Base-by-base conservation (phyloP, 2,329 filamentous ascomycete species). In the Alternaria dauci region DNA sequence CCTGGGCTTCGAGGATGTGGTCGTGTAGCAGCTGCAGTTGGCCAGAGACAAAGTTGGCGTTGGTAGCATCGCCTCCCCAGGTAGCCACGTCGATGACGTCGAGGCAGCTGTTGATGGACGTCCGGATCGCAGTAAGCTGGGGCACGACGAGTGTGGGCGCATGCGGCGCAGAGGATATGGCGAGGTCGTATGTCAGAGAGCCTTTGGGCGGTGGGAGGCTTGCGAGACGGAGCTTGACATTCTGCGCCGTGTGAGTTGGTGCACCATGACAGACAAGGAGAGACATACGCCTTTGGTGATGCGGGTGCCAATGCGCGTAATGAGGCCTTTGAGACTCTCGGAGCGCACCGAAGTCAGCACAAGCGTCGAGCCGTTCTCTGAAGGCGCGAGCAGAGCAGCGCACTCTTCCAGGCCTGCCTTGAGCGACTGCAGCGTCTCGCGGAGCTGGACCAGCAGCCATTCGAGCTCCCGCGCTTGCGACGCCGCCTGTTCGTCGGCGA, bases 301-400 rank as follows among this genome's bases (percentile, higher is more conserved):
- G 52, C 91, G 88, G n/a, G 92, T 92, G 39, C 95, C 95, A 36
- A 96, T 88, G 55, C 95, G 88, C 1, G 94, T 98, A 61, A 98
- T 88, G 71, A 93, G 92, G 18, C 95, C 95, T 79, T 99, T 99
- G 64, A 98, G 89, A 68, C 87, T 88, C 81, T 99, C 95, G 56
- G 92, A 94, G 57, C 94, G 88, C 57, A 91, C 86, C 14, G 94
- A 96, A 63, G 91, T 95, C 67, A 99, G 86, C 30, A 95, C 94
- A 28, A 99, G 87, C 1, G 94, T 99, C 70, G 90, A 94, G 8
- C 93, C 93, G 1, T 90, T 89, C 74, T 96, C 93, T 65, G 90
- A 86, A 1, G 94, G 93, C 8, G 93, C 91, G 30, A 99, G 88
- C 25, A 98, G 86, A 18, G 90, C 88, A 69, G 93, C 92, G 80